phyloP scores from a whole-genome alignment of 2,329 filamentous ascomycete species.

The Byssoonygena ceratinophila region DNA sequence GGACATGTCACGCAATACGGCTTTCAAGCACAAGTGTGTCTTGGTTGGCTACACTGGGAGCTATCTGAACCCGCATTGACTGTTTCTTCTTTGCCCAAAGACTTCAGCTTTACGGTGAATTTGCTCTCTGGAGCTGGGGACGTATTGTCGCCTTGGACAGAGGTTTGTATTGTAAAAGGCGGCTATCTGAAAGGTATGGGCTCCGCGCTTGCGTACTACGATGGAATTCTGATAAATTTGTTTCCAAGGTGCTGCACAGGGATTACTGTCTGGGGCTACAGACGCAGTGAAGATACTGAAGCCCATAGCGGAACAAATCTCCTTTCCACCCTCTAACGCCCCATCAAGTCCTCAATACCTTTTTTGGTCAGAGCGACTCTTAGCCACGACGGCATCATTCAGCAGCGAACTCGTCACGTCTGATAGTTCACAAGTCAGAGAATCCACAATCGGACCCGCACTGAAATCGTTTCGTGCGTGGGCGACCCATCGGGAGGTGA shows the following conservation, averaged over 20 bases:
- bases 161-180: conserved; percentile 68
- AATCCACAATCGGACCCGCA: conserved; percentile 29
- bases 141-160: conserved; percentile 60
- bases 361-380: conserved; percentile 66
- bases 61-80: conserved; percentile 58
- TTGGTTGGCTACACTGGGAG: conserved; percentile 77
- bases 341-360: conserved; percentile 54
- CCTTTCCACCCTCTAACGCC: conserved; percentile 25
- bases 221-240: conserved; percentile 1
- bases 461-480: conserved; percentile 41
- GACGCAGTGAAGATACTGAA: conserved; percentile 59
- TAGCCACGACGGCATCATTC: conserved; percentile 65
- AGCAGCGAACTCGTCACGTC: conserved; percentile 44
- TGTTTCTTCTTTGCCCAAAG: conserved; percentile 51
- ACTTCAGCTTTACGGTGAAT: conserved; percentile 48
- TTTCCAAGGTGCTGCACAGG: conserved; percentile 37
- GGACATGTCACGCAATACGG: conserved; percentile 44
- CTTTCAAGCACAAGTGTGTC: conserved; percentile 69
- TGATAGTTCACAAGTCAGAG: conserved; percentile 18
- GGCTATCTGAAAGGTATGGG: conserved; percentile 63
- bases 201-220: conserved; percentile 2
- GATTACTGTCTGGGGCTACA: conserved; percentile 30
- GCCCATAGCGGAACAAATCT: conserved; percentile 54
- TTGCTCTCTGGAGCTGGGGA: conserved; percentile 45
- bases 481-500: conserved; percentile 32